Evolutionary conservation across 257 asterid genomes (phyloP).

Genomic region (Coffea canephora): DNA sequence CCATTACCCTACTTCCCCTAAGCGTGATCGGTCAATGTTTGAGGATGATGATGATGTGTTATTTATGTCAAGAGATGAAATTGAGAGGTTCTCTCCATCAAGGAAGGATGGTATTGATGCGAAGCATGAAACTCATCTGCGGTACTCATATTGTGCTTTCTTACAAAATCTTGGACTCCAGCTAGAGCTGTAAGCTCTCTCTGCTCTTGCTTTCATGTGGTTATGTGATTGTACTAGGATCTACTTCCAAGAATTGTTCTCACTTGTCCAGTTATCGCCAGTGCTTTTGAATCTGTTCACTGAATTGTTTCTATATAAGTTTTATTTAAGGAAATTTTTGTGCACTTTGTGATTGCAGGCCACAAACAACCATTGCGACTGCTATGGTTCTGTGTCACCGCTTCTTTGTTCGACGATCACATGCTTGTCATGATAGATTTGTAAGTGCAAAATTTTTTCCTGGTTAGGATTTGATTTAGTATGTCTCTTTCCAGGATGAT

Average conservation of each 20-base stretch:
- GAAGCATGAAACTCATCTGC: constrained; percentile 71
- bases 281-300: background rate
- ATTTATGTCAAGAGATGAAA: constrained; percentile 84
- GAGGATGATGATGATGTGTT: constrained; percentile 62
- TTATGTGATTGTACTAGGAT: background rate
- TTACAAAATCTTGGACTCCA: constrained; percentile 84
- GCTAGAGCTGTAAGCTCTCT: constrained; percentile 75
- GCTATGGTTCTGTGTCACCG: constrained; percentile 98
- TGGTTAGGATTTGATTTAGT: background rate
- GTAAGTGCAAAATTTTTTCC: constrained; percentile 41
- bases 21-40: constrained; percentile 61
- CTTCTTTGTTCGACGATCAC: constrained; percentile 84
- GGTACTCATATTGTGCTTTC: constrained; percentile 89
- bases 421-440: constrained; percentile 94
- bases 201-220: constrained; percentile 10
- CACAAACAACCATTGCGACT: constrained; percentile 91
- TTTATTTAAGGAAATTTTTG: background rate
- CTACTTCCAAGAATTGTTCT: background rate
- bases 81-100: constrained; percentile 86
- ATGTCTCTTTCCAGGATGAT: background rate
- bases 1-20: constrained; percentile 41
- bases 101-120: constrained; percentile 92
- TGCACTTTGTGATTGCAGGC: constrained; percentile 49
- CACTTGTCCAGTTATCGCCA: background rate
- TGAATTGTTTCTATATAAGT: background rate